A percentile compares a stretch with the other conserved stretches of the same genome.
Conservation (phyloP, 805 yeast genomes). For the Candida xiaguanensis region DNA sequence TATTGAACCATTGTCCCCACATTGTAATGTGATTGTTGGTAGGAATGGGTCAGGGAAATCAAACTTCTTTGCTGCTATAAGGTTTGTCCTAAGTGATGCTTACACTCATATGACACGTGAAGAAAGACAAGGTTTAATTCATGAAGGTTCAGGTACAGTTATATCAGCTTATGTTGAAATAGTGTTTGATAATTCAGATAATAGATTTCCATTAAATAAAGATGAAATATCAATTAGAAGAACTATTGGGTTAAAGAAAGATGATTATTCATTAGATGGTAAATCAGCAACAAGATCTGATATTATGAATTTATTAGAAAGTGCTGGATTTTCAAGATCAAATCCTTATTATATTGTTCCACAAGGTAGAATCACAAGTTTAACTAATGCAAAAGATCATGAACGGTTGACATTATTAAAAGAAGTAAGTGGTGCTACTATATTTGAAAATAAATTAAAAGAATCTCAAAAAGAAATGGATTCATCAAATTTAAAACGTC, state of each 20-base stretch:
- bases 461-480: slow-evolving; percentile 81
- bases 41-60: slow-evolving; percentile 97
- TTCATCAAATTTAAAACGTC: slow-evolving; percentile 64
- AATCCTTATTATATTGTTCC: slow-evolving; percentile 97
- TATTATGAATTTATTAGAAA: slow-evolving; percentile 75
- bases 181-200: slow-evolving; percentile 74
- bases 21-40: slow-evolving; percentile 80
- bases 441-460: slow-evolving; percentile 75
- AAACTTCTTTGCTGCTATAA: slow-evolving; percentile 89
- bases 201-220: slow-evolving; percentile 66
- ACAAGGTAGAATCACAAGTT: slow-evolving; percentile 84
- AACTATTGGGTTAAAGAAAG: slow-evolving; percentile 90
- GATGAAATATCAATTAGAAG: slow-evolving; percentile 74
- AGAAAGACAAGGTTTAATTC: slow-evolving; percentile 81
- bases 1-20: slow-evolving; percentile 73
- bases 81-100: slow-evolving; percentile 89
- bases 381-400: slow-evolving; percentile 84
- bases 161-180: slow-evolving; percentile 93
- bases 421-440: slow-evolving; percentile 93
- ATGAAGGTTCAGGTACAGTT: slow-evolving; percentile 86
- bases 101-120: slow-evolving; percentile 80
- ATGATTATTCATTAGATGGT: slow-evolving; percentile 82
- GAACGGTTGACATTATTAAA: slow-evolving; percentile 78
- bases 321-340: slow-evolving; percentile 86
- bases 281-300: slow-evolving; percentile 77